phyloP scores from a whole-genome alignment of 139 green algal genomes.

The Pseudopediastrum boryanum region DNA sequence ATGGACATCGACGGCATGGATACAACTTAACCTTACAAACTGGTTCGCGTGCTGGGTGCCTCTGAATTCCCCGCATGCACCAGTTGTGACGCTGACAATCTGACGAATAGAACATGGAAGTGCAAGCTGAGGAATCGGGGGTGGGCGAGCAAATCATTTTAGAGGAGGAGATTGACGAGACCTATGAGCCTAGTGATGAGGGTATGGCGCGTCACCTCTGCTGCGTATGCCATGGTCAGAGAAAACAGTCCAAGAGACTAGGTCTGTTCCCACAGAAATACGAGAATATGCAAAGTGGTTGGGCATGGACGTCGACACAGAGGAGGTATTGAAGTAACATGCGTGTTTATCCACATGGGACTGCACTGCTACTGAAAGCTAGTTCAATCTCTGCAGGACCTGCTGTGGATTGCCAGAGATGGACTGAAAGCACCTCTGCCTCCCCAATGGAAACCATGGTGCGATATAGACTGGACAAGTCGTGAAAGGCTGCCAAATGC shows the following conservation, averaged over 20 bases:
- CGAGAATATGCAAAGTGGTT: slow-evolving; percentile 84
- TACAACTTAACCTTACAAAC: no score
- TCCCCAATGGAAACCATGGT: slow-evolving; percentile 83
- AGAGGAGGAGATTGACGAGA: slow-evolving; percentile 79
- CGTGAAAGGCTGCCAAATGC: neutral
- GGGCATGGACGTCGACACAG: slow-evolving; percentile 75
- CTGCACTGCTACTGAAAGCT: neutral
- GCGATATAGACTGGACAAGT: neutral
- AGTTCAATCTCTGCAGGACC: slow-evolving; percentile 49
- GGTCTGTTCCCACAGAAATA: slow-evolving; percentile 63
- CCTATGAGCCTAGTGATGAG: slow-evolving; percentile 76
- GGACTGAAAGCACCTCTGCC: slow-evolving; percentile 79
- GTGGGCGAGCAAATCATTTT: slow-evolving; percentile 53
- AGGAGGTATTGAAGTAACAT: slow-evolving; percentile 46
- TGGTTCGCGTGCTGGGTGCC: no score
- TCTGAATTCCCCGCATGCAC: no score
- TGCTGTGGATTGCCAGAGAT: slow-evolving; percentile 82
- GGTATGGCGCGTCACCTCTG: slow-evolving; percentile 52
- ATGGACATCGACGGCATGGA: no score
- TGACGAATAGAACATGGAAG: no score
- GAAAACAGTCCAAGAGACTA: neutral
- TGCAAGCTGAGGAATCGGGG: neutral
- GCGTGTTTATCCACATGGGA: neutral
- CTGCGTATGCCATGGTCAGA: no score
- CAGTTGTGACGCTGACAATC: no score